Percentiles rank a stretch among this genome's conserved stretches.
Evolutionary conservation across 441 rosid species (phyloP).

Genomic region (Eutrema salsugineum): DNA sequence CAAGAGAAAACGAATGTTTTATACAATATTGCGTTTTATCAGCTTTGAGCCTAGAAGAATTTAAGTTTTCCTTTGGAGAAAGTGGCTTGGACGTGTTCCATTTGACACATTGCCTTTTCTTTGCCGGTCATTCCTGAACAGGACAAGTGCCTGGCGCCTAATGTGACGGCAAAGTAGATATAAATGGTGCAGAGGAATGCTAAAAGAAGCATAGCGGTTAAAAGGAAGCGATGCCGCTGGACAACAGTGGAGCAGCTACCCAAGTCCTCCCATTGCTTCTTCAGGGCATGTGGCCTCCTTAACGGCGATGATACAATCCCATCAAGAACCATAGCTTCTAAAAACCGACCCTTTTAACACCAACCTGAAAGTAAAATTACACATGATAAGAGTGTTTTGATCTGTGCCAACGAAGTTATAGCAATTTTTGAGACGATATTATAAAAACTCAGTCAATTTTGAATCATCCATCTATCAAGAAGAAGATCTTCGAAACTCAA

Average conservation of each 20-base stretch:
- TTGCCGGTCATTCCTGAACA: constrained; percentile 65
- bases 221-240: constrained; percentile 76
- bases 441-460: too few relatives aligned
- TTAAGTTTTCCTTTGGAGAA: constrained; percentile 63
- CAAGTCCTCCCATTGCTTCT: constrained; percentile 70
- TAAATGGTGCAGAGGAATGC: constrained; percentile 81
- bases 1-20: background rate
- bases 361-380: constrained; percentile 2
- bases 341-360: background rate
- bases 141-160: constrained; percentile 49
- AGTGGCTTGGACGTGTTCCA: constrained; percentile 48
- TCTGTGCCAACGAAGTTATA: too few relatives aligned
- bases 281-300: constrained; percentile 61
- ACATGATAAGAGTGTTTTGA: too few relatives aligned
- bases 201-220: constrained; percentile 71
- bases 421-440: too few relatives aligned
- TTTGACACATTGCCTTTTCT: constrained; percentile 50
- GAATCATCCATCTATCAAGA: too few relatives aligned
- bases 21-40: background rate
- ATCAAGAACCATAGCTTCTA: constrained; percentile 69
- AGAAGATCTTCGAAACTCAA: background rate
- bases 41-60: constrained; percentile 33
- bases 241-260: constrained; percentile 76
- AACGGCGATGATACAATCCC: constrained; percentile 68
- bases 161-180: constrained; percentile 85